Conservation (phyloP, 106 monocot species). For the Posidonia australis region DNA sequence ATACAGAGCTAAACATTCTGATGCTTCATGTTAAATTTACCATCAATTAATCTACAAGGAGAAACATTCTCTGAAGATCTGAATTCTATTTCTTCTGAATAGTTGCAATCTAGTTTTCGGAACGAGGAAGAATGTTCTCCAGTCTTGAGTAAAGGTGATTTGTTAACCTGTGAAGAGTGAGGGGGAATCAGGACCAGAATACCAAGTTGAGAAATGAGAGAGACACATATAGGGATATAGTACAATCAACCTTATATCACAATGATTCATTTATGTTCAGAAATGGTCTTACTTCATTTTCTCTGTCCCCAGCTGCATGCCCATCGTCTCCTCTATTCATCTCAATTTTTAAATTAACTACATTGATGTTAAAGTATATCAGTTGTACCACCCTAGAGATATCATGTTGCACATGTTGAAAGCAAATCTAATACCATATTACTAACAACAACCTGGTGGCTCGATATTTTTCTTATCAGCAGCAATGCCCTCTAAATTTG, state of each 20-base stretch:
- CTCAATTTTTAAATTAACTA: too few relatives aligned
- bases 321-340: too few relatives aligned
- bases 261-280: too few relatives aligned
- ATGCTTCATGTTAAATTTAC: background rate
- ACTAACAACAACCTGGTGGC: conserved; percentile 20
- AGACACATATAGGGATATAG: too few relatives aligned
- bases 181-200: background rate
- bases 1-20: background rate
- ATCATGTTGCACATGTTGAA: too few relatives aligned
- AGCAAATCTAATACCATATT: background rate
- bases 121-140: background rate
- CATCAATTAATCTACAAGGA: conserved; percentile 5
- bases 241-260: too few relatives aligned
- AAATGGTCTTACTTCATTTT: too few relatives aligned
- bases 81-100: conserved; percentile 1
- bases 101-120: conserved; percentile 7
- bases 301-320: too few relatives aligned
- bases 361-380: too few relatives aligned
- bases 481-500: conserved; percentile 4
- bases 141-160: background rate
- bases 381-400: too few relatives aligned
- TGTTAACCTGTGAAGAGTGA: background rate
- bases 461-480: background rate
- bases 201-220: background rate
- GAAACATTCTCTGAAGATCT: conserved; percentile 12